A percentile compares a stretch with the other conserved stretches of the same genome.
phyloP scores from a whole-genome alignment of 352 stramenopile species.

The Aphanomyces cochlioides region DNA sequence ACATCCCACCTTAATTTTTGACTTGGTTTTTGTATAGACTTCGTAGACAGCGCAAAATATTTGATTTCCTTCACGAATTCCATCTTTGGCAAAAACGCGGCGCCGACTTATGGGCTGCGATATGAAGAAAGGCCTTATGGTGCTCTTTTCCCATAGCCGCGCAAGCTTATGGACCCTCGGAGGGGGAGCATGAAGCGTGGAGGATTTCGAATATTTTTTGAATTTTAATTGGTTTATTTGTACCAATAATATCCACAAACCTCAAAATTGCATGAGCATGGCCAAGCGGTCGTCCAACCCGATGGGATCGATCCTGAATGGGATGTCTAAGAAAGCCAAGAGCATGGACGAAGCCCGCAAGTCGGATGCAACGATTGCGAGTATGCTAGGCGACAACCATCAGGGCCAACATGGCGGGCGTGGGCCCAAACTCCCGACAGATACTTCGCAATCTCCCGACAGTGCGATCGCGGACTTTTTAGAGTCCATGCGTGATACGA shows the following conservation, averaged over 20 bases:
- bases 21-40: constrained; percentile 5
- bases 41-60: background rate
- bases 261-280: constrained; percentile 5
- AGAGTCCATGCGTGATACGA: constrained; percentile 65
- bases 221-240: no score
- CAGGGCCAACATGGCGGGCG: background rate
- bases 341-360: constrained; percentile 27
- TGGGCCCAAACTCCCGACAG: constrained; percentile 24
- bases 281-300: constrained; percentile 1
- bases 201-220: no score
- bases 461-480: constrained; percentile 76
- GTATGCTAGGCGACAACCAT: constrained; percentile 17
- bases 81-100: no score
- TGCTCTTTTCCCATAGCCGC: no score
- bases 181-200: no score
- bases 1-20: background rate
- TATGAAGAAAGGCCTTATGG: no score
- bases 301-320: constrained; percentile 2
- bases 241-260: constrained; percentile 1
- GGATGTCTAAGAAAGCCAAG: constrained; percentile 20
- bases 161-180: no score
- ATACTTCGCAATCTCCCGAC: constrained; percentile 60
- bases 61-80: no score
- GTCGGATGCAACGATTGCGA: constrained; percentile 2
- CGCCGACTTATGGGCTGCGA: no score